Conservation (phyloP, 768 basidiomycete genomes). For the Mycena vitilis region DNA sequence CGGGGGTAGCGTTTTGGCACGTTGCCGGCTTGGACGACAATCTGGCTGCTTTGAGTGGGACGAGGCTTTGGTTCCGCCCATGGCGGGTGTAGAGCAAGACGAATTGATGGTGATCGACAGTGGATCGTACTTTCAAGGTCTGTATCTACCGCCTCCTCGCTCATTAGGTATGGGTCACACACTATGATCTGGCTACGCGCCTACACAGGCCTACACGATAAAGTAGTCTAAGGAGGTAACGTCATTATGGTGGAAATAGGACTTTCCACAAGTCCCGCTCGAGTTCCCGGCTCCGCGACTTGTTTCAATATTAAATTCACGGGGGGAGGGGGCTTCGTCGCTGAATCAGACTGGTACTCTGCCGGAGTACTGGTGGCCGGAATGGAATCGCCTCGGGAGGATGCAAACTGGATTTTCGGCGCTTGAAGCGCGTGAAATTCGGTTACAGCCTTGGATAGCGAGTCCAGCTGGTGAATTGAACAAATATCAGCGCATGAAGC, state of each 20-base stretch:
- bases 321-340: not conserved
- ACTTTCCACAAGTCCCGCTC: conserved; percentile 12
- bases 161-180: too few relatives aligned
- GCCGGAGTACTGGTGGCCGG: conserved; percentile 22
- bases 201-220: too few relatives aligned
- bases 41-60: not conserved
- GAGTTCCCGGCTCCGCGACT: not conserved
- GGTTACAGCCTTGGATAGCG: conserved; percentile 62
- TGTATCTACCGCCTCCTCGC: too few relatives aligned
- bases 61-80: not conserved
- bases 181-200: too few relatives aligned
- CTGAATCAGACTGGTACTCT: not conserved
- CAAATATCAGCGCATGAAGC: too few relatives aligned
- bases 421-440: conserved; percentile 63
- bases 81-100: not conserved
- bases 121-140: too few relatives aligned
- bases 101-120: not conserved
- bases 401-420: conserved; percentile 56
- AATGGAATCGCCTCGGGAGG: conserved; percentile 44
- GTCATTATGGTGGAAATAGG: conserved; percentile 13
- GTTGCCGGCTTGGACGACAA: not conserved
- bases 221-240: conserved; percentile 10
- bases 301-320: not conserved
- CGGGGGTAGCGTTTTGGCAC: conserved; percentile 2
- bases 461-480: conserved; percentile 62